Evolutionary conservation across 1,139 yeast species (phyloP).

Genomic region (Geotrichum europaeum): DNA sequence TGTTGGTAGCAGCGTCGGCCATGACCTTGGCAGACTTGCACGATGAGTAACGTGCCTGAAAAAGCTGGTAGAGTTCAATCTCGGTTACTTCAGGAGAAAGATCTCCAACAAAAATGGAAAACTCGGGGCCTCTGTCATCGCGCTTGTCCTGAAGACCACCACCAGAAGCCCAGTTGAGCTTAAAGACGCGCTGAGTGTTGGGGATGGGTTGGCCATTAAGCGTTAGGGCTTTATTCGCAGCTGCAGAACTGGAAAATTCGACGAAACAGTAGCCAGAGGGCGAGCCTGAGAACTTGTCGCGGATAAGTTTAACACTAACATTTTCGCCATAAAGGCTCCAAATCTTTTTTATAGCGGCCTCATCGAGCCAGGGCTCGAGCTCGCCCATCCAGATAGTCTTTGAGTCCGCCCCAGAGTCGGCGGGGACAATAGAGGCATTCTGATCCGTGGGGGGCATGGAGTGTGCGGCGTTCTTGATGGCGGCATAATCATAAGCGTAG

Average conservation of each 20-base stretch:
- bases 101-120: slow-evolving; percentile 82
- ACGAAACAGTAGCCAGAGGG: slow-evolving; percentile 84
- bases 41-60: slow-evolving; percentile 65
- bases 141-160: slow-evolving; percentile 42
- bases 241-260: slow-evolving; percentile 60
- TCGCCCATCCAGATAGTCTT: slow-evolving; percentile 88
- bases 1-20: slow-evolving; percentile 70
- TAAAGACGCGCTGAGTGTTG: slow-evolving; percentile 51
- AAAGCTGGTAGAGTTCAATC: slow-evolving; percentile 56
- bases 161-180: slow-evolving; percentile 85
- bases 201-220: slow-evolving; percentile 70
- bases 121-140: slow-evolving; percentile 47
- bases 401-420: slow-evolving; percentile 5
- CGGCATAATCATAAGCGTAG: slow-evolving; percentile 11
- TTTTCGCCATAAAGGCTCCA: slow-evolving; percentile 55
- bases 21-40: slow-evolving; percentile 82
- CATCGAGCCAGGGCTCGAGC: slow-evolving; percentile 81
- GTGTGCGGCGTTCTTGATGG: background rate
- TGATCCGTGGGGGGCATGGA: background rate
- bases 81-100: slow-evolving; percentile 73
- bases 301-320: slow-evolving; percentile 56
- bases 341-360: slow-evolving; percentile 53
- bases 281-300: slow-evolving; percentile 42
- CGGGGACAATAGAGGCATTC: background rate
- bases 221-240: slow-evolving; percentile 61